Conservation (phyloP, 2,329 filamentous ascomycete species). For the Hypoxylon sp. region DNA sequence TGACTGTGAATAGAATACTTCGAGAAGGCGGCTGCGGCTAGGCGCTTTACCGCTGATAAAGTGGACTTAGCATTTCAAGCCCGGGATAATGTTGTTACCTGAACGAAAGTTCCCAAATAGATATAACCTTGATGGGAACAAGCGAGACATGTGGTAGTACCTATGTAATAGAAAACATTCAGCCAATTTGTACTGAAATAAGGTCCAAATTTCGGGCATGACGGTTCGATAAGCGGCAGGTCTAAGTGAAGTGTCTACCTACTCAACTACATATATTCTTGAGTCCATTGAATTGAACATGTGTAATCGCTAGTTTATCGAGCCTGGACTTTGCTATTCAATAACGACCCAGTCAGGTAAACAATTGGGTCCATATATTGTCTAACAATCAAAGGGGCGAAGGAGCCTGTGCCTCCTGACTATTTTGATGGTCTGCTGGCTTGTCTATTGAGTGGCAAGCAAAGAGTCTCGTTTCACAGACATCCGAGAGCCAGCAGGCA, state of each 20-base stretch:
- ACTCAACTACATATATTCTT: not conserved
- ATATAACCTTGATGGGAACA: too few species aligned
- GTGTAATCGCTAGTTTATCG: not conserved
- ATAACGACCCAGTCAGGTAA: too few species aligned
- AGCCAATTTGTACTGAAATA: not conserved
- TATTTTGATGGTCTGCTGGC: too few species aligned
- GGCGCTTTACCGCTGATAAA: conserved; percentile 1
- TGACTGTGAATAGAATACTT: not conserved
- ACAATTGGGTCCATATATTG: too few species aligned
- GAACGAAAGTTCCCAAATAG: not conserved
- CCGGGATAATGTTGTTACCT: not conserved
- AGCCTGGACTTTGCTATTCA: not conserved
- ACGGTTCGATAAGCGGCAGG: not conserved
- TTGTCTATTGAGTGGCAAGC: too few species aligned
- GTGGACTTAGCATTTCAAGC: not conserved
- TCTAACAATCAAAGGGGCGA: too few species aligned
- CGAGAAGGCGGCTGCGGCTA: not conserved
- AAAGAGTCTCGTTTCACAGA: too few species aligned
- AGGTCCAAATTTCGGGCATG: not conserved
- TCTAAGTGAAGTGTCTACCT: not conserved
- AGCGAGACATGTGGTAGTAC: not conserved
- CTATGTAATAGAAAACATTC: not conserved
- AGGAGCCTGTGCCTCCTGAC: too few species aligned
- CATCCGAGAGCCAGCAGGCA: too few species aligned
- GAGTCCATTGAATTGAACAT: not conserved